These are phyloP conservation scores for Capsella bursapastoris DNA, from an alignment of 345 rosid species.

Conservation along the genomic window DNA sequence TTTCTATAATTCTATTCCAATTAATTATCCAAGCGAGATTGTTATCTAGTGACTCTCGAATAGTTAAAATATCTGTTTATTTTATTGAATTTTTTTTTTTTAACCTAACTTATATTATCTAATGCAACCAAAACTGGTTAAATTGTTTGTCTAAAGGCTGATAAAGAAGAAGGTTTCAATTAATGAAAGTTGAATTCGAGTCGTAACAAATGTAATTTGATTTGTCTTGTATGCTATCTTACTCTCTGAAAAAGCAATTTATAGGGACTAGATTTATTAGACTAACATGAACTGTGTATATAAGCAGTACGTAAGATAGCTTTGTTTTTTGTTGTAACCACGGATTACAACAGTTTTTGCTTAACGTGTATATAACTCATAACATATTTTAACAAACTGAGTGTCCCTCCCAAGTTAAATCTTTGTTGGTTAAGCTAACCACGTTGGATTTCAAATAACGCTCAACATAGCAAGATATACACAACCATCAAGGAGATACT, in stretches of 20 bases:
- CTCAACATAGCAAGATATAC: neutral
- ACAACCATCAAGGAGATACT: neutral
- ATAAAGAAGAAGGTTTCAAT: neutral
- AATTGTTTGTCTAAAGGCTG: neutral
- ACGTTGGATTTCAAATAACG: neutral
- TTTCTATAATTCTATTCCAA: neutral
- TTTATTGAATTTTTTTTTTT: neutral
- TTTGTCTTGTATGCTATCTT: neutral
- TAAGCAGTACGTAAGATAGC: neutral
- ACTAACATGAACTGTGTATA: neutral
- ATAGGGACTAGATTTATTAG: neutral
- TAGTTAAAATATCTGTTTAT: neutral
- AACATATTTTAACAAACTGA: too few species aligned
- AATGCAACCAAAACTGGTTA: neutral
- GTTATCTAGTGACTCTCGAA: neutral
- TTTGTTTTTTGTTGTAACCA: neutral
- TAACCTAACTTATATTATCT: neutral
- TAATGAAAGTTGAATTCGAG: neutral
- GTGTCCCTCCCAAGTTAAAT: too few species aligned
- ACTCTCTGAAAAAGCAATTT: neutral
- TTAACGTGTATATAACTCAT: too few species aligned
- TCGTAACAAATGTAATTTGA: neutral
- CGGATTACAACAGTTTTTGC: neutral
- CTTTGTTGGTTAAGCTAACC: neutral
- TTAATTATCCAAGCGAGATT: neutral